Percentiles rank a stretch among this genome's conserved stretches.
phyloP scores from a whole-genome alignment of 257 asterid genomes.

The Solanum pimpinellifolium region DNA sequence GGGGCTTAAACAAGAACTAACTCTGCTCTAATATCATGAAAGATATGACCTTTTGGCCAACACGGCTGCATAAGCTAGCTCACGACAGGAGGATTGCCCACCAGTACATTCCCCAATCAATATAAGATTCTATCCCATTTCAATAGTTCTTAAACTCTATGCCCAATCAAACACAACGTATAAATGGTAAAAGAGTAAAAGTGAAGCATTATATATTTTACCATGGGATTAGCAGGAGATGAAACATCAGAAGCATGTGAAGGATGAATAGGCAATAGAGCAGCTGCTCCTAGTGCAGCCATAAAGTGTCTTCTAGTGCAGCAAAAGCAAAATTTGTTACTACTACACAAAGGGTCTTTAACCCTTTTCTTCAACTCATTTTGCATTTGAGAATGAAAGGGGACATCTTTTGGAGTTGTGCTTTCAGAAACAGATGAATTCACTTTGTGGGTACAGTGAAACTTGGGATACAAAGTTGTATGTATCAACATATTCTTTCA shows the following conservation, averaged over 20 bases:
- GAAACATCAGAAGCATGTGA: conserved; percentile 30
- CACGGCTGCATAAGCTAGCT: not conserved
- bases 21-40: not conserved
- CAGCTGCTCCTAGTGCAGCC: conserved; percentile 32
- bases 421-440: not conserved
- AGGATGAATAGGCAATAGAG: conserved; percentile 27
- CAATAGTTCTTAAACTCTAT: not conserved
- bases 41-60: not conserved
- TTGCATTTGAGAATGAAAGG: not conserved
- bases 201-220: not conserved
- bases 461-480: not conserved
- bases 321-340: conserved; percentile 30
- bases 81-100: not conserved
- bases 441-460: not conserved
- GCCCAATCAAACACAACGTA: not conserved
- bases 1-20: not conserved
- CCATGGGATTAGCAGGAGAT: conserved; percentile 31
- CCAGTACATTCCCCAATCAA: not conserved
- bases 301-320: conserved; percentile 43
- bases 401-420: not conserved
- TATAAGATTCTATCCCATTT: not conserved
- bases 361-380: not conserved
- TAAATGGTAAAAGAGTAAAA: not conserved
- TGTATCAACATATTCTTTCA: not conserved
- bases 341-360: not conserved